phyloP scores from a whole-genome alignment of 352 stramenopile genomes.

The Thraustochytrium sp. region DNA sequence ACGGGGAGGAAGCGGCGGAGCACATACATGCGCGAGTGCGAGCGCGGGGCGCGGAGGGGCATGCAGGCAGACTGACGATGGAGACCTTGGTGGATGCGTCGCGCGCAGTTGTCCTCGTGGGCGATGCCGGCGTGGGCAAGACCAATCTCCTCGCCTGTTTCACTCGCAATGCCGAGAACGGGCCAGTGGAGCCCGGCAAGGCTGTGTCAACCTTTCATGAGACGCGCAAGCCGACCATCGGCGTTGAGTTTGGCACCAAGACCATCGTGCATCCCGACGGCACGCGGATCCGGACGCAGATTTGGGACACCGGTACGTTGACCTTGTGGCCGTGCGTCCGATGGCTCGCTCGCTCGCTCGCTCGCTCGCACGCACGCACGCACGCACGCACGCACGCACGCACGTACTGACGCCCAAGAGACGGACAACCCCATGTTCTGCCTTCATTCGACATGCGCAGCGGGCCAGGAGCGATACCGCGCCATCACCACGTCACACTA shows the following conservation, averaged over 20 bases:
- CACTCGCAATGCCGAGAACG: constrained; percentile 44
- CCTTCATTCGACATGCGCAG: not conserved
- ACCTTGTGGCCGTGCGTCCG: too few species aligned
- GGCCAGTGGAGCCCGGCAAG: not conserved
- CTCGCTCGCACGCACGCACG: too few species aligned
- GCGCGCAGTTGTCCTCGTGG: constrained; percentile 67
- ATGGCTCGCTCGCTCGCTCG: not conserved
- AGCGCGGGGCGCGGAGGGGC: too few species aligned
- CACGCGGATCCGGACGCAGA: constrained; percentile 71
- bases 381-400: too few species aligned
- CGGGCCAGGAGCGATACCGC: constrained; percentile 66
- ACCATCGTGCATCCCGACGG: constrained; percentile 66
- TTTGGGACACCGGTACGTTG: constrained; percentile 63
- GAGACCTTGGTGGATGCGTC: too few species aligned
- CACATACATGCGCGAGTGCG: too few species aligned
- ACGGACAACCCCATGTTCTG: too few species aligned
- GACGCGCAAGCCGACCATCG: constrained; percentile 64
- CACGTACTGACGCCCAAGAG: too few species aligned
- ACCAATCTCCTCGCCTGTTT: constrained; percentile 48
- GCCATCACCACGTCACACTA: constrained; percentile 74
- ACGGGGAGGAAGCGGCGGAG: not conserved
- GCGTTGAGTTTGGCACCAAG: constrained; percentile 71
- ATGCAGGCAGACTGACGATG: too few species aligned
- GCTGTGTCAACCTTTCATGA: constrained; percentile 38
- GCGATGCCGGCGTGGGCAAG: constrained; percentile 56